Base-by-base conservation (phyloP, 2,329 filamentous ascomycete species). In the Biscogniauxia marginata region DNA sequence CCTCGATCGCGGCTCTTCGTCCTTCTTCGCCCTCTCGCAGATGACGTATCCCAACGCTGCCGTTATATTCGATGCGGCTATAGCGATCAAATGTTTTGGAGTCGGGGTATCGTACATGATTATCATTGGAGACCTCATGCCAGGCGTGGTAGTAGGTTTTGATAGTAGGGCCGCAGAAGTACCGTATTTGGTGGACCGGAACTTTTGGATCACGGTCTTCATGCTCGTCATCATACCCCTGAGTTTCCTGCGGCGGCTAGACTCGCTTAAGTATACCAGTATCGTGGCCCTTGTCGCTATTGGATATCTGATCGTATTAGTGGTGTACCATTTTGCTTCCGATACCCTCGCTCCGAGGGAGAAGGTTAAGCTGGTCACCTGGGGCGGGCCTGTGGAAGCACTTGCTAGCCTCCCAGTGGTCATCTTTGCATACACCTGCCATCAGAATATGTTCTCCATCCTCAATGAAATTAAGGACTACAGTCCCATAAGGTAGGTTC, bases 391-490 rank as follows among this genome's bases (percentile, higher is more conserved):
- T 3, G 80, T 96, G 8, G 84, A 89, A 34, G 87, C 89, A 6
- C 79, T 99, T 52, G 91, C 91, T 65, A 93, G 90, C 60, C 85
- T 99, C 62, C 95, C 95, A 0, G 92, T 99, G 52, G 93, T 98
- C 55, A 91, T 99, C 2, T 99, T 99, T 79, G 95, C 93, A n/a
- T 99, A 98, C 72, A 99, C 95, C 1, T 99, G 95, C 72, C 95
- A 99, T 74, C 95, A 99, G 70, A 99, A 99, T 71, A 99, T 99
- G 95, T 99, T 99, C 72, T 96, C 93, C 9, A 96, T 99, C 63
- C 77, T 99, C 46, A 99, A 99, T 68, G 95, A 99, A 75, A 91
- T 99, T 63, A 82, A 85, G 56, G 87, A 96, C 70, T 91, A 92
- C 73, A 90, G 90, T 3, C 91, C 91, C 19, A 74, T 71, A 18